Conservation (phyloP, 2,329 filamentous ascomycete species). For the Penicillium hesseltinei region DNA sequence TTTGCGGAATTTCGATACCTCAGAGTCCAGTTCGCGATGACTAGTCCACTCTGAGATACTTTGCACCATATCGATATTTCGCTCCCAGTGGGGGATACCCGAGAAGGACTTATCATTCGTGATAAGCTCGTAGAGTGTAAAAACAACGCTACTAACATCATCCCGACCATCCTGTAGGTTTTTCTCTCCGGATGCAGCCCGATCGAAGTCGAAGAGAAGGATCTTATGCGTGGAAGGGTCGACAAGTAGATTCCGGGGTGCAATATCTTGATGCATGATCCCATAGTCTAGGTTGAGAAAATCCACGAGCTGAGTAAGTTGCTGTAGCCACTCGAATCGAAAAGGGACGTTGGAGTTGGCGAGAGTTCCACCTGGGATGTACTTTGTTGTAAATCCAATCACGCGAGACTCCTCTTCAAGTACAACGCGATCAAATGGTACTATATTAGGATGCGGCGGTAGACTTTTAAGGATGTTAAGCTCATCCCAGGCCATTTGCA, state of each 20-base stretch:
- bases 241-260: slow-evolving; percentile 31
- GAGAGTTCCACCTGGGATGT: slow-evolving; percentile 27
- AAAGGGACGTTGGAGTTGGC: slow-evolving; percentile 21
- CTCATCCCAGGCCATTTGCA: slow-evolving; percentile 28
- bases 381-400: slow-evolving; percentile 30
- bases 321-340: slow-evolving; percentile 26
- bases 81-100: slow-evolving; percentile 24
- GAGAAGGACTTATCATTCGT: slow-evolving; percentile 26
- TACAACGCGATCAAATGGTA: slow-evolving; percentile 30
- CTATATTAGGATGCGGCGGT: slow-evolving; percentile 30
- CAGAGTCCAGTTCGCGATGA: slow-evolving; percentile 17
- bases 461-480: slow-evolving; percentile 27
- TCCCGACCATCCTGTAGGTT: slow-evolving; percentile 20
- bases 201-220: slow-evolving; percentile 28
- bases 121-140: slow-evolving; percentile 30
- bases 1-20: slow-evolving; percentile 18
- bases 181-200: slow-evolving; percentile 16
- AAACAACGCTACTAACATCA: slow-evolving; percentile 25
- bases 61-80: slow-evolving; percentile 23
- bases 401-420: slow-evolving; percentile 25
- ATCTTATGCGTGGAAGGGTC: slow-evolving; percentile 23
- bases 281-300: slow-evolving; percentile 25
- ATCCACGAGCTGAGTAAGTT: slow-evolving; percentile 26
- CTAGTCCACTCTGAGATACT: slow-evolving; percentile 16
- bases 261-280: slow-evolving; percentile 36